Evolutionary conservation across 129 eudicot genomes (phyloP).

Genomic region (Arctium lappa): DNA sequence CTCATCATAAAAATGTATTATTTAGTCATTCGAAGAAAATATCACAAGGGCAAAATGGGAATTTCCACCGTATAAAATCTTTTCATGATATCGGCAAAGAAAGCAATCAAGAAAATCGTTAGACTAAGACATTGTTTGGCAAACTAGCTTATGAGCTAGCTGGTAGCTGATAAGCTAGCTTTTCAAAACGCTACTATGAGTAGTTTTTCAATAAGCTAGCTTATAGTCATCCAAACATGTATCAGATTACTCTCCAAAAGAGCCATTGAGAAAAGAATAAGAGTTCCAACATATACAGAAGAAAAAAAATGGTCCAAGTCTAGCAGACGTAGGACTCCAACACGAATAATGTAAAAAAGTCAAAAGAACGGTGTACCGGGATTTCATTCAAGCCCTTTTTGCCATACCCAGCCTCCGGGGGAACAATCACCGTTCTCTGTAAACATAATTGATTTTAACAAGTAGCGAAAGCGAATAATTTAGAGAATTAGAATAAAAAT

Average conservation of each 20-base stretch:
- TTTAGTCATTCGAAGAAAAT: neutral
- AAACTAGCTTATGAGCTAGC: too few relatives aligned
- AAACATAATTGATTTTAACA: neutral
- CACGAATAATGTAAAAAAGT: neutral
- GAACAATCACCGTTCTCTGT: slow-evolving; percentile 88
- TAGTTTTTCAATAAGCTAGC: too few relatives aligned
- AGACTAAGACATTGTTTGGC: neutral
- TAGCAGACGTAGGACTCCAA: neutral
- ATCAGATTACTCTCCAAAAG: neutral
- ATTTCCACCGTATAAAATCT: neutral
- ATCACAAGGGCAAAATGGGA: neutral
- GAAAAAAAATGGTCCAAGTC: neutral
- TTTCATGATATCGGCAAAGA: neutral
- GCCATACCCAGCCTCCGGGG: slow-evolving; percentile 94
- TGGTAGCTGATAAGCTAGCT: too few relatives aligned
- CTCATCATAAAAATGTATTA: neutral
- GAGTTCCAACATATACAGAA: neutral
- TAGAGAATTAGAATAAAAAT: neutral
- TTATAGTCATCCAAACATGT: too few relatives aligned
- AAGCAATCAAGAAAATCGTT: neutral
- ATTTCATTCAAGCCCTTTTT: slow-evolving; percentile 82
- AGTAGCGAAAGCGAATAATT: neutral
- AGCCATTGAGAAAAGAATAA: neutral
- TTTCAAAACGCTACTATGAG: too few relatives aligned
- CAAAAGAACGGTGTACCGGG: slow-evolving; percentile 53